Evolutionary conservation across 176 grass and related monocot genomes (phyloP), one percentile per base, ranked within the genome.

Genomic region (Eragrostis curvula): DNA sequence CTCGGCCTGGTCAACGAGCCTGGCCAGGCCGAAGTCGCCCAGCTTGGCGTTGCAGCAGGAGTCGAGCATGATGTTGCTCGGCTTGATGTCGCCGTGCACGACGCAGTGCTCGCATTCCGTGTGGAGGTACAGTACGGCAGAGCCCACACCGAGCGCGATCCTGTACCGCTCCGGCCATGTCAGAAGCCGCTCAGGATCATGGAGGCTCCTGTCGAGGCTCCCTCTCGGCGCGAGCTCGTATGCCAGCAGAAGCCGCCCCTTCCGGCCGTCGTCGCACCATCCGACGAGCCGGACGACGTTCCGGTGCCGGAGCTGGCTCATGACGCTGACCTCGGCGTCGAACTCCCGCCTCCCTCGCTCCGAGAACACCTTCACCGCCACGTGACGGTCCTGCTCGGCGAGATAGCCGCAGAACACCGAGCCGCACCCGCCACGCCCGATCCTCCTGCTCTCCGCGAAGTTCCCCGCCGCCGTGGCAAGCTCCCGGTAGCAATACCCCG

Each of bases 301-400:
- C 2, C 10, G 9, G 23, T 21, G 57, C 23, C 23, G 10, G n/a
- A 89, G 49, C 36, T 75, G 84, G 46, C 21, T 46, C 21, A 70
- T 25, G 5, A 84, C 71, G 9, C n/a, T 84, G 16, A 84, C 75
- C 81, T 84, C 81, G 18, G 23, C 69, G 5, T 50, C 45, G 6
- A 72, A 25, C 69, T 72, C 69, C 17, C 3, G 16, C 23, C 5
- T 30, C 24, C 12, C 74, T 28, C 3, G 45, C 9, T 6, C 32
- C 14, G 46, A 85, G 0, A 56, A 75, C 24, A 44, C 32, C 67
- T 85, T 82, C 84, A 92, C 58, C 78, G 87, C 75, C 63, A 80
- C 27, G 5, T 78, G 58, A 48, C 66, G 48, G 21, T 52, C 30
- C 18, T 79, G 5, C 0, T 73, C 58, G 0, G 12, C 70, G 2